phyloP scores from a whole-genome alignment of 1,284 basidiomycete genomes.

The Wallemia ichthyophaga region DNA sequence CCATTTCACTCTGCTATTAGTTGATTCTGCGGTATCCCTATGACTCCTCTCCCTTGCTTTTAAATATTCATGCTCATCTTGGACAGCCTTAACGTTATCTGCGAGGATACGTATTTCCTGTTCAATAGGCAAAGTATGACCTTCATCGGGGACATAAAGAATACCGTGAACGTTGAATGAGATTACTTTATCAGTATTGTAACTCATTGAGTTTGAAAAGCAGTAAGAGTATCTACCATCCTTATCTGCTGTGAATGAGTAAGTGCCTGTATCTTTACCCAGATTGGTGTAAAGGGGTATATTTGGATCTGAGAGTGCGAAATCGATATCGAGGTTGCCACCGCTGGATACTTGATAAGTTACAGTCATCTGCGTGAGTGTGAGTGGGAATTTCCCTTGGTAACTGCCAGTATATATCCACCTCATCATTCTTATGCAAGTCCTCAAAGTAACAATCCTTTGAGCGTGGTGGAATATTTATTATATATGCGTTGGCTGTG shows the following conservation, averaged over 20 bases:
- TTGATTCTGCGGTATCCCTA: slow-evolving; percentile 76
- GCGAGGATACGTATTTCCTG: slow-evolving; percentile 75
- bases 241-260: slow-evolving; percentile 52
- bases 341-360: slow-evolving; percentile 44
- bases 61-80: slow-evolving; percentile 97
- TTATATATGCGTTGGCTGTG: slow-evolving; percentile 17
- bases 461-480: slow-evolving; percentile 34
- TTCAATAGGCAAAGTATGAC: slow-evolving; percentile 62
- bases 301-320: slow-evolving; percentile 46
- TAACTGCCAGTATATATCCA: slow-evolving; percentile 13
- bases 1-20: slow-evolving; percentile 91
- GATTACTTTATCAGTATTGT: slow-evolving; percentile 75
- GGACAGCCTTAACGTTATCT: slow-evolving; percentile 55
- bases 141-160: slow-evolving; percentile 36
- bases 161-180: slow-evolving; percentile 98
- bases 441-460: slow-evolving; percentile 98
- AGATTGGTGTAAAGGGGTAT: slow-evolving; percentile 41
- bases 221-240: slow-evolving; percentile 84
- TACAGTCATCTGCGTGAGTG: slow-evolving; percentile 66
- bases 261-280: slow-evolving; percentile 64
- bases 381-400: not conserved
- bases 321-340: slow-evolving; percentile 79
- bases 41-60: slow-evolving; percentile 77
- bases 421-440: slow-evolving; percentile 77
- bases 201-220: slow-evolving; percentile 93